Percentiles rank a stretch among this genome's conserved stretches.
Evolutionary conservation across 2,329 filamentous ascomycete species (phyloP).

Genomic region (Calonectria ilicicola): DNA sequence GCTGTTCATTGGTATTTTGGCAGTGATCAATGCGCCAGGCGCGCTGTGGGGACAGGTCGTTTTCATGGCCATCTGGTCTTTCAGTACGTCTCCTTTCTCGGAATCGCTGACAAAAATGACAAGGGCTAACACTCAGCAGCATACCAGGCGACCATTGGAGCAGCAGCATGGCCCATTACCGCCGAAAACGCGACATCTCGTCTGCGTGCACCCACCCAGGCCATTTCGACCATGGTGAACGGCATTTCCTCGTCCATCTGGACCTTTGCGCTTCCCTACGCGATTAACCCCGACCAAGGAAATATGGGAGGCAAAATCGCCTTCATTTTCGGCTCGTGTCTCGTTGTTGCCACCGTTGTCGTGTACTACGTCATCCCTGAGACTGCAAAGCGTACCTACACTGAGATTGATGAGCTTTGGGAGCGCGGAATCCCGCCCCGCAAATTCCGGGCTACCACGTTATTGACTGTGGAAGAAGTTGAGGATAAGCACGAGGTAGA

Average conservation of each 20-base stretch:
- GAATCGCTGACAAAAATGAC: background rate
- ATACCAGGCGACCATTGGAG: conserved; percentile 19
- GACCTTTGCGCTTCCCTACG: conserved; percentile 35
- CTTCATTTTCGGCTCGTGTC: conserved; percentile 52
- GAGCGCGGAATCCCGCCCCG: conserved; percentile 18
- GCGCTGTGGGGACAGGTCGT: conserved; percentile 5
- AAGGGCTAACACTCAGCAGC: background rate
- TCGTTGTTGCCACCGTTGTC: conserved; percentile 44
- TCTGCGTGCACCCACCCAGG: conserved; percentile 13
- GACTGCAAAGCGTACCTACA: conserved; percentile 36
- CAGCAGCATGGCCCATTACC: conserved; percentile 10
- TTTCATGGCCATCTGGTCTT: conserved; percentile 18
- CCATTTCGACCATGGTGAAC: conserved; percentile 16
- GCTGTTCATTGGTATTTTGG: conserved; percentile 15
- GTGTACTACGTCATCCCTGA: conserved; percentile 51
- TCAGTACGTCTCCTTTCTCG: background rate
- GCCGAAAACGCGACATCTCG: conserved; percentile 11
- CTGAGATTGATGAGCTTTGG: conserved; percentile 40
- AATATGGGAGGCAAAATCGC: conserved; percentile 52
- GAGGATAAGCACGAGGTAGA: background rate
- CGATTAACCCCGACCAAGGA: conserved; percentile 37
- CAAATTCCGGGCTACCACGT: background rate
- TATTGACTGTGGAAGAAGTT: background rate
- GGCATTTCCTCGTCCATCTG: conserved; percentile 19
- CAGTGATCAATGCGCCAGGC: background rate